Conservation (phyloP, 176 grass and related monocot genomes). For the Carex scoparia region DNA sequence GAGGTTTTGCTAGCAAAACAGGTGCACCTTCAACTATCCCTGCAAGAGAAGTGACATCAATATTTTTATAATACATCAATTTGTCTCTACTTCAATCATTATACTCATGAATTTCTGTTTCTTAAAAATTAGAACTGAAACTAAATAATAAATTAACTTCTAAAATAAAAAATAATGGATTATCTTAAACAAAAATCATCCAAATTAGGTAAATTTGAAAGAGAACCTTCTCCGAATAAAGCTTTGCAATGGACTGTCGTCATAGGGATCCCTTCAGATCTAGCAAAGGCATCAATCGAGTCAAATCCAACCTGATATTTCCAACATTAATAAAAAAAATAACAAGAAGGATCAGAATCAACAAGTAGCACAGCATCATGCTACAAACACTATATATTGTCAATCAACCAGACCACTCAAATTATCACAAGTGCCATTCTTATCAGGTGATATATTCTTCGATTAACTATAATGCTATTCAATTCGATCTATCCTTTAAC, state of each 20-base stretch:
- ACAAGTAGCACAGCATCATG: neutral
- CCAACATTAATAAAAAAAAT: neutral
- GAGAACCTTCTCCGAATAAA: conserved; percentile 68
- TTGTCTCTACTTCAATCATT: neutral
- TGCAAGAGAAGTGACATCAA: conserved; percentile 33
- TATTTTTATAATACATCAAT: neutral
- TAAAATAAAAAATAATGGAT: neutral
- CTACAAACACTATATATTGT: neutral
- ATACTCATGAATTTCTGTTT: neutral
- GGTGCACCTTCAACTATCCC: conserved; percentile 60
- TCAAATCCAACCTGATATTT: conserved; percentile 75
- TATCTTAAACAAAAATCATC: neutral
- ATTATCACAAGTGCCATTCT: neutral
- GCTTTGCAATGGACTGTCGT: conserved; percentile 69
- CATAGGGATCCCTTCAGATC: conserved; percentile 57
- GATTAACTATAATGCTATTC: neutral
- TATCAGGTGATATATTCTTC: neutral
- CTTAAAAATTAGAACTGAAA: neutral
- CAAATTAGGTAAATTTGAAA: neutral
- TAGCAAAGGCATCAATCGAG: conserved; percentile 86
- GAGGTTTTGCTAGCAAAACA: conserved; percentile 72
- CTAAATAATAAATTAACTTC: neutral
- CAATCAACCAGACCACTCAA: neutral
- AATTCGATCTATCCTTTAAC: neutral
- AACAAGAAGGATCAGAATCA: neutral